These are phyloP conservation scores for Aspergillus spinulosporus DNA, from an alignment of 2,329 filamentous ascomycete genomes.

Conservation along the genomic window DNA sequence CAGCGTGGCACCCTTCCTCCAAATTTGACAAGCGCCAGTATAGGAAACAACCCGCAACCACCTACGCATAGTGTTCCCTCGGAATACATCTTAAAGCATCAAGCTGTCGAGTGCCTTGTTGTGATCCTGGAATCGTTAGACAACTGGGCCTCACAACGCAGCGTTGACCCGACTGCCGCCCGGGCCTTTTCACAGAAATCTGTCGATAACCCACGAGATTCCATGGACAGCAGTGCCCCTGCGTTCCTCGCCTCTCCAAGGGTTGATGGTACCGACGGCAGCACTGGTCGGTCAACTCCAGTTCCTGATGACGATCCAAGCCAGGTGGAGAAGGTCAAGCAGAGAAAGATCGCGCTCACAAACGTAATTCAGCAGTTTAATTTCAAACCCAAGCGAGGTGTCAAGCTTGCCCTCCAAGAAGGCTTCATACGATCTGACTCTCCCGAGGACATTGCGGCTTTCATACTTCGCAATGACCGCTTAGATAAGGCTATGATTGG, in stretches of 20 bases:
- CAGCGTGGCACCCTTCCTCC: conserved; percentile 81
- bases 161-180: conserved; percentile 54
- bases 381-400: conserved; percentile 92
- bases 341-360: conserved; percentile 84
- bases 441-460: conserved; percentile 79
- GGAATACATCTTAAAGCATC: conserved; percentile 88
- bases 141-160: conserved; percentile 80
- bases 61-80: conserved; percentile 68
- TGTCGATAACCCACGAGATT: conserved; percentile 65
- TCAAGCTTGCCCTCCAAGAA: conserved; percentile 79
- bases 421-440: conserved; percentile 81
- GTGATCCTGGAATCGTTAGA: conserved; percentile 86
- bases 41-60: conserved; percentile 54
- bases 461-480: conserved; percentile 76
- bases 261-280: conserved; percentile 55
- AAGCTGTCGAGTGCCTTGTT: conserved; percentile 83
- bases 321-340: conserved; percentile 92
- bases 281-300: conserved; percentile 64
- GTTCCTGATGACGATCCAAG: conserved; percentile 84
- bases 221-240: conserved; percentile 66
- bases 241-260: conserved; percentile 60
- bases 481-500: conserved; percentile 91
- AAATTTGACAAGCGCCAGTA: conserved; percentile 76
- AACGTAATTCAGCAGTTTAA: conserved; percentile 93
- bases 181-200: conserved; percentile 52